Conservation (phyloP, 345 rosid genomes). For the Mallotus nudiflorus region DNA sequence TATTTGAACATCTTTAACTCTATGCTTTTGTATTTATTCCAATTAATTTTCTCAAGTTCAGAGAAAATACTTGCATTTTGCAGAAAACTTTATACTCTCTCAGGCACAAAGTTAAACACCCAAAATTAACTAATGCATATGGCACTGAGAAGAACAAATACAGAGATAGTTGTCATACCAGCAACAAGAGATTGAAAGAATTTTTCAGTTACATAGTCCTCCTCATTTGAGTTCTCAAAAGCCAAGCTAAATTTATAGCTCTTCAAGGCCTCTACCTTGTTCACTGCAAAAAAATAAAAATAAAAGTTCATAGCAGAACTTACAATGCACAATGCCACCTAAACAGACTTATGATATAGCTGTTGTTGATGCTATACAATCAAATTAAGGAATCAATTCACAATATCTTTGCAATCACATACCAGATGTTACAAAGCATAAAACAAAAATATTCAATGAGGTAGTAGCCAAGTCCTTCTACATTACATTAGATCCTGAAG, state of each 20-base stretch:
- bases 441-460: not conserved
- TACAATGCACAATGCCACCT: not conserved
- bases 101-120: not conserved
- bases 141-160: not conserved
- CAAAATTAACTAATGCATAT: not conserved
- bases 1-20: not conserved
- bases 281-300: constrained; percentile 47
- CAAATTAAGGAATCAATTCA: not conserved
- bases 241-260: constrained; percentile 91
- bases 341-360: not conserved
- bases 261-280: constrained; percentile 84
- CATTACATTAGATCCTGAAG: not conserved
- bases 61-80: not conserved
- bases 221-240: constrained; percentile 96
- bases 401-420: not conserved
- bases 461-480: not conserved
- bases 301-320: not conserved
- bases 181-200: constrained; percentile 95
- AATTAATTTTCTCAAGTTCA: not conserved
- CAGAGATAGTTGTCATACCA: constrained; percentile 42
- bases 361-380: not conserved
- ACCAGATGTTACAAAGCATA: not conserved
- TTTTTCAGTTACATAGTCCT: constrained; percentile 95
- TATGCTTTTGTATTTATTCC: not conserved
- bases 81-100: not conserved